Percentiles rank a stretch among this genome's conserved stretches.
Evolutionary conservation across 768 basidiomycete species (phyloP).

Genomic region (Lactarius evosmus): DNA sequence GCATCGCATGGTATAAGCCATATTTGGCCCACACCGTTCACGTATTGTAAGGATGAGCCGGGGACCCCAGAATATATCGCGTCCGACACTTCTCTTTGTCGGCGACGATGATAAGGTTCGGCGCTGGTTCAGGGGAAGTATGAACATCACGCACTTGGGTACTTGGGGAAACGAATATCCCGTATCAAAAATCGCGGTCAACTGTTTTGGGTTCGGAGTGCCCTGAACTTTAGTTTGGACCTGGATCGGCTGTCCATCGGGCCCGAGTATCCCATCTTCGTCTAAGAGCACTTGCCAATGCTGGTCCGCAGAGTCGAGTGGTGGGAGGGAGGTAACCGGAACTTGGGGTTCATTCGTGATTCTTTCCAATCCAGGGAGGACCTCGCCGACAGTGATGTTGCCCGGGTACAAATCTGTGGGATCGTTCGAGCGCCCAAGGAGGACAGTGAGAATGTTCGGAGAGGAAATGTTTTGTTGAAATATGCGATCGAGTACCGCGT

Average conservation of each 20-base stretch:
- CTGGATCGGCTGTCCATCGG: constrained; percentile 34
- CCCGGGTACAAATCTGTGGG: constrained; percentile 32
- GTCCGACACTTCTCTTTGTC: constrained; percentile 30
- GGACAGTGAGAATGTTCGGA: constrained; percentile 35
- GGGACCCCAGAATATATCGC: constrained; percentile 38
- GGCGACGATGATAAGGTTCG: background rate
- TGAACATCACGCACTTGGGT: constrained; percentile 28
- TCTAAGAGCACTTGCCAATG: constrained; percentile 37
- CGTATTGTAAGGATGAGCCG: constrained; percentile 32
- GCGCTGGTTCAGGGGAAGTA: background rate
- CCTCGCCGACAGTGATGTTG: constrained; percentile 35
- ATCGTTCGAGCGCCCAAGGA: constrained; percentile 35
- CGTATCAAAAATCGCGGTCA: constrained; percentile 34
- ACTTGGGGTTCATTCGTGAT: constrained; percentile 34
- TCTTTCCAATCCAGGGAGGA: constrained; percentile 31
- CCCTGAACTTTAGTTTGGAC: constrained; percentile 28
- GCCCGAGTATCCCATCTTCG: constrained; percentile 36
- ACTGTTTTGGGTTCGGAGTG: constrained; percentile 27
- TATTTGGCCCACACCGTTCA: constrained; percentile 28
- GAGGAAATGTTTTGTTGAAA: constrained; percentile 34
- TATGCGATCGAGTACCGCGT: constrained; percentile 35
- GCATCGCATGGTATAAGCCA: constrained; percentile 37
- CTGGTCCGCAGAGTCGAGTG: constrained; percentile 25
- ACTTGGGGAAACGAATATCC: constrained; percentile 38
- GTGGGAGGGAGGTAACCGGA: constrained; percentile 26